phyloP scores from a whole-genome alignment of 2,329 filamentous ascomycete genomes.

The Claviceps capensis region DNA sequence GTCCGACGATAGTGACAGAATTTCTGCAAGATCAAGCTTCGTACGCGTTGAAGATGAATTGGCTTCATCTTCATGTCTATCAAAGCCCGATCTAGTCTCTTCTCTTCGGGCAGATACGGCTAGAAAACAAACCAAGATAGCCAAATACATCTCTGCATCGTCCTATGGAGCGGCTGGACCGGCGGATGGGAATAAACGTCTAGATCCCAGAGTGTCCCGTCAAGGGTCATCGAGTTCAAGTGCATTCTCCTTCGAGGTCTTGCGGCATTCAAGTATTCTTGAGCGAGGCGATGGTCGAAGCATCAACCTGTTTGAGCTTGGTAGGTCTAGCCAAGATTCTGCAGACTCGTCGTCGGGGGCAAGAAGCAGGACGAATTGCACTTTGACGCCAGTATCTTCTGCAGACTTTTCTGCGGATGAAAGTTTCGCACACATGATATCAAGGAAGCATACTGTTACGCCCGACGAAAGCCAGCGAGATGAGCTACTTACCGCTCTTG shows the following conservation, averaged over 20 bases:
- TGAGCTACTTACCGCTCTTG: conserved; percentile 2
- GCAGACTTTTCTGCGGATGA: background rate
- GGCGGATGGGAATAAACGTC: background rate
- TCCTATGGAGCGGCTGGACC: background rate
- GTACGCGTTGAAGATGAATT: background rate
- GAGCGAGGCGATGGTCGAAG: background rate
- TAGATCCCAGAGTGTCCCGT: background rate
- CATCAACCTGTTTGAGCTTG: conserved; percentile 1
- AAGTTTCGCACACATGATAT: background rate
- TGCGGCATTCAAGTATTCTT: background rate
- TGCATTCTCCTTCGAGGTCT: background rate
- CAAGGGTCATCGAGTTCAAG: background rate
- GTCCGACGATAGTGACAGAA: background rate
- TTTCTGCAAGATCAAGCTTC: background rate
- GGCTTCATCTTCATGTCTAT: background rate
- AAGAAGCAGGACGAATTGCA: background rate
- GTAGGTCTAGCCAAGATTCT: background rate
- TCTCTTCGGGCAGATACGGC: background rate
- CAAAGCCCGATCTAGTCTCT: background rate
- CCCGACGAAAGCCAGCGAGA: background rate
- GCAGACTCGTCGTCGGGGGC: background rate
- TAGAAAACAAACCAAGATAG: background rate
- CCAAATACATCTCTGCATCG: background rate
- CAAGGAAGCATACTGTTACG: conserved; percentile 1
- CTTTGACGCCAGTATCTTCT: conserved; percentile 1